These are phyloP conservation scores for Discostella pseudostelligera DNA, from an alignment of 108 stramenopile genomes.

Conservation along the genomic window DNA sequence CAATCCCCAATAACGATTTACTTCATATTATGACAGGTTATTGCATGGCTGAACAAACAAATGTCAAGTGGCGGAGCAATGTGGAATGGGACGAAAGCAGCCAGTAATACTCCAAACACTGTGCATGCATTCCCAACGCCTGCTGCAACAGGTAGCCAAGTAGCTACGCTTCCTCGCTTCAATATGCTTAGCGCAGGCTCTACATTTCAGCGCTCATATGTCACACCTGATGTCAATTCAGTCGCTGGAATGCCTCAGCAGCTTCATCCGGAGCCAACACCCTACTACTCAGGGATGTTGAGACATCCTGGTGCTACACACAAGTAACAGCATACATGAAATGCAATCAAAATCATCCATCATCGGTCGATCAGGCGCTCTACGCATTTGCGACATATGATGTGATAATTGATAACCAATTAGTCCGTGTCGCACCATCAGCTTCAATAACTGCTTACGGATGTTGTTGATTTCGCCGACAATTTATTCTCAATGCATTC, in stretches of 20 bases:
- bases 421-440: too few relatives aligned
- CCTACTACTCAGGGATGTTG: slow-evolving; percentile 1
- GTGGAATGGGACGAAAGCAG: slow-evolving; percentile 18
- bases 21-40: slow-evolving; percentile 19
- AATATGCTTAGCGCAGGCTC: not conserved
- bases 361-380: too few relatives aligned
- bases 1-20: not conserved
- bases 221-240: slow-evolving; percentile 9
- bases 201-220: not conserved
- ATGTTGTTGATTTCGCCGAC: too few relatives aligned
- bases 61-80: slow-evolving; percentile 12
- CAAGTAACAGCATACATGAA: not conserved
- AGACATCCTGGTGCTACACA: not conserved
- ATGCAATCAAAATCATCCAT: too few relatives aligned
- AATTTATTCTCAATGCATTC: too few relatives aligned
- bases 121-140: slow-evolving; percentile 2
- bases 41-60: slow-evolving; percentile 48
- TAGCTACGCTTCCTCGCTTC: not conserved
- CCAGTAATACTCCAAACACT: not conserved
- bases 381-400: too few relatives aligned
- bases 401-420: too few relatives aligned
- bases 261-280: slow-evolving; percentile 12
- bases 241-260: not conserved
- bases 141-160: slow-evolving; percentile 1
- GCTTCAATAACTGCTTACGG: too few relatives aligned